A percentile compares a stretch with the other conserved stretches of the same genome.
phyloP scores from a whole-genome alignment of 352 stramenopile species.

The Globisporangium apiculatum region DNA sequence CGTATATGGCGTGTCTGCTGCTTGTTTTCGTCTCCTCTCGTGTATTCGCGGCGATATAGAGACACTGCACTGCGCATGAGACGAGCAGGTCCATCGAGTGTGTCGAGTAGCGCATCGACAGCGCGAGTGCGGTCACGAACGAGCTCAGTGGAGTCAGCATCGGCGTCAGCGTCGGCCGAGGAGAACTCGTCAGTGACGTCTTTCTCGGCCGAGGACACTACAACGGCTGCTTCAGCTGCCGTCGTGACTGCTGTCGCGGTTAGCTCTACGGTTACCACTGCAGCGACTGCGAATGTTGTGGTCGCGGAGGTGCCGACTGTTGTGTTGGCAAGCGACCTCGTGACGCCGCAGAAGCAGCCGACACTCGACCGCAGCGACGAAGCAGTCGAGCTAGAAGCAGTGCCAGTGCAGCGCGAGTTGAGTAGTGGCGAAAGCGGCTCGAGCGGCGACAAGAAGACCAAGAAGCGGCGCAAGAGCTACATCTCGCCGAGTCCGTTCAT shows the following conservation, averaged over 20 bases:
- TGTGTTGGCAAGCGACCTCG: not conserved
- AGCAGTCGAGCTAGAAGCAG: not conserved
- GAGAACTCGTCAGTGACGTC: constrained; percentile 1
- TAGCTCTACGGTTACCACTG: not conserved
- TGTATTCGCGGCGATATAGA: not conserved
- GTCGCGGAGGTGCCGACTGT: not conserved
- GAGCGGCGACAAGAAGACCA: constrained; percentile 20
- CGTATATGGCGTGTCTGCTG: not conserved
- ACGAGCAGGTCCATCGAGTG: not conserved
- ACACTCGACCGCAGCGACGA: not conserved
- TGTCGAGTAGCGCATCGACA: not conserved
- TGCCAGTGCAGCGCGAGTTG: not conserved
- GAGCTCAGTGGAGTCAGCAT: not conserved
- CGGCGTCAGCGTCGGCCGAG: not conserved
- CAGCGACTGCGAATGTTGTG: not conserved
- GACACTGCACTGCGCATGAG: not conserved
- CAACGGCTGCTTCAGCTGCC: not conserved
- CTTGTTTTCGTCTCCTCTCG: not conserved
- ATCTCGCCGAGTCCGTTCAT: constrained; percentile 39
- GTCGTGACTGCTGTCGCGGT: no score
- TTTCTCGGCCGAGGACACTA: constrained; percentile 1
- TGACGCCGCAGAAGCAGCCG: no score
- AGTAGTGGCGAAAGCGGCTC: constrained; percentile 6
- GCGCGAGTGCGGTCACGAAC: not conserved
- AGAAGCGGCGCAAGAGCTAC: constrained; percentile 37